phyloP scores from a whole-genome alignment of 306 rosid genomes.

The Spatholobus suberectus region DNA sequence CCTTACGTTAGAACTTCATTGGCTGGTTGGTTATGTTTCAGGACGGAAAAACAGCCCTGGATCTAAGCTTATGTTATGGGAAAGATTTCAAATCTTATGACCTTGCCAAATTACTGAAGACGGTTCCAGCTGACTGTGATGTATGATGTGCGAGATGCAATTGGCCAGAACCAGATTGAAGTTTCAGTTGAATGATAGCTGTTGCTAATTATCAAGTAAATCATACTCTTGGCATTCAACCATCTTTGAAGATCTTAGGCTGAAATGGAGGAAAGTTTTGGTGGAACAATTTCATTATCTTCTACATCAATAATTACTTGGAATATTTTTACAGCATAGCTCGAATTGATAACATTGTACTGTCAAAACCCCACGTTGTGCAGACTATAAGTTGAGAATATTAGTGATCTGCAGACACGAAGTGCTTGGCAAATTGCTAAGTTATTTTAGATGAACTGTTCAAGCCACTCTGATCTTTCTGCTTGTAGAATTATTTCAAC shows the following conservation, averaged over 20 bases:
- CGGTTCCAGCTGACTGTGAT: constrained; percentile 49
- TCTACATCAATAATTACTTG: constrained; percentile 11
- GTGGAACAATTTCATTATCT: not conserved
- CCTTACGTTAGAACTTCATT: constrained; percentile 29
- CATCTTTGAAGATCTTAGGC: constrained; percentile 31
- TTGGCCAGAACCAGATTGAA: constrained; percentile 8
- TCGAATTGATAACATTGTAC: not conserved
- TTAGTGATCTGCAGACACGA: not conserved
- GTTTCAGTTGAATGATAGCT: constrained; percentile 17
- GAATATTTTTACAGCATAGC: constrained; percentile 29
- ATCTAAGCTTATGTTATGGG: constrained; percentile 84
- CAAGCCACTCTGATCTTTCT: not conserved
- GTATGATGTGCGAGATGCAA: constrained; percentile 45
- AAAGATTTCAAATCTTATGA: constrained; percentile 87
- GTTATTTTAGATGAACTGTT: not conserved
- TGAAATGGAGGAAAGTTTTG: constrained; percentile 36
- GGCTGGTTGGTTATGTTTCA: constrained; percentile 51
- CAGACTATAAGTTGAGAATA: constrained; percentile 9
- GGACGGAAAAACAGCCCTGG: constrained; percentile 90
- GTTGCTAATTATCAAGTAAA: constrained; percentile 21
- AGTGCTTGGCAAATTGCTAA: not conserved
- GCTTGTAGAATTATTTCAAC: not conserved
- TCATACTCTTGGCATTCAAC: constrained; percentile 9
- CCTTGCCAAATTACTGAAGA: constrained; percentile 79
- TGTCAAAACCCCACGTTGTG: constrained; percentile 18